phyloP scores from a whole-genome alignment of 1,284 basidiomycete genomes.

The Tylopilus sp. region DNA sequence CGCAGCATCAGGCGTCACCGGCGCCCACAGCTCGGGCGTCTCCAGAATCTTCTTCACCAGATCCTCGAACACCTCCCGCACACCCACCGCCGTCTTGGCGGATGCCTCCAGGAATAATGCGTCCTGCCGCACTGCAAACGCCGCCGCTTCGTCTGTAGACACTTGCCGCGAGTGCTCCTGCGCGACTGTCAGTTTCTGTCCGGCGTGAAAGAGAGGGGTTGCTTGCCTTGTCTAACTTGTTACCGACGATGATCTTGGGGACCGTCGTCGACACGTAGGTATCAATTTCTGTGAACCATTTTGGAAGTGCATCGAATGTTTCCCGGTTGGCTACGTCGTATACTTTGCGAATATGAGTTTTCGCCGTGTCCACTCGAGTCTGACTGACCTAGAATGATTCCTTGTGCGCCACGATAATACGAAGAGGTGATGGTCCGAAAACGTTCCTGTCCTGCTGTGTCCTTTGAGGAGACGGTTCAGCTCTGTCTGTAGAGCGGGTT shows the following conservation, averaged over 20 bases:
- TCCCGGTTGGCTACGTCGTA: conserved; percentile 95
- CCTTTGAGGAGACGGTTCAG: conserved; percentile 55
- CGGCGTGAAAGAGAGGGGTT: background rate
- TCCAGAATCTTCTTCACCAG: conserved; percentile 81
- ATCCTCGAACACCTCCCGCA: conserved; percentile 84
- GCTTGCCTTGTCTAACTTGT: conserved; percentile 93
- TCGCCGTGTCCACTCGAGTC: background rate
- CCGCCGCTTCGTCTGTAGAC: conserved; percentile 79
- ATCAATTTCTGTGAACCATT: conserved; percentile 96
- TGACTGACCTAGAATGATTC: conserved; percentile 85
- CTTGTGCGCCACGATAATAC: conserved; percentile 95
- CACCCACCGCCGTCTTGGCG: conserved; percentile 89
- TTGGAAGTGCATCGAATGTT: conserved; percentile 92
- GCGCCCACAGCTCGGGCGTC: conserved; percentile 75
- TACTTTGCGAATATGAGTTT: conserved; percentile 57
- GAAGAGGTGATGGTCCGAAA: conserved; percentile 93
- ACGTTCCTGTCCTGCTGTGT: conserved; percentile 92
- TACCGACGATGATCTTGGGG: conserved; percentile 96
- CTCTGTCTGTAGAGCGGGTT: background rate
- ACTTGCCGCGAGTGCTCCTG: conserved; percentile 94
- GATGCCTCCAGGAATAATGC: conserved; percentile 91
- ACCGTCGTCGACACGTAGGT: conserved; percentile 91
- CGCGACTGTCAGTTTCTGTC: background rate
- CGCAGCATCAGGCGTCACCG: conserved; percentile 38
- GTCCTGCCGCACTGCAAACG: conserved; percentile 85